phyloP scores from a whole-genome alignment of 225 moss, liverwort and hornwort genomes.

The Bryoerythrophyllum caledonicum region DNA sequence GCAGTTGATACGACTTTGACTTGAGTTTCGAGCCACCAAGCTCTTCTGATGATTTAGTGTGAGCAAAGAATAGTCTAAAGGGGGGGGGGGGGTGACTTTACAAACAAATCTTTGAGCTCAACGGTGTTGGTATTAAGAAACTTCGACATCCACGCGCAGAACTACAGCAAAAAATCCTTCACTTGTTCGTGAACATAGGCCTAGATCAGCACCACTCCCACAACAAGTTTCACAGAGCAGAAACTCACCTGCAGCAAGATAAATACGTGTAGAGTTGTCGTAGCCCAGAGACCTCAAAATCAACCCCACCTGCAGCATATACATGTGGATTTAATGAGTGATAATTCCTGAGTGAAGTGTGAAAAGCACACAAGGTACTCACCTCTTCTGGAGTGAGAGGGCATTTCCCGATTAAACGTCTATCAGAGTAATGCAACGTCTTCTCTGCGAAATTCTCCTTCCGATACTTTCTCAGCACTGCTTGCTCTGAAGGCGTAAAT shows the following conservation, averaged over 20 bases:
- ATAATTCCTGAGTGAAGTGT: too few species aligned
- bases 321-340: conserved; percentile 16
- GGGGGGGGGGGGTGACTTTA: too few species aligned
- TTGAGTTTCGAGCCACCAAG: too few species aligned
- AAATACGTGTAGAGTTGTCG: conserved; percentile 76
- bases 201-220: not conserved
- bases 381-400: conserved; percentile 88
- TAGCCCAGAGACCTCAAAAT: conserved; percentile 85
- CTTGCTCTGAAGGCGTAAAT: conserved; percentile 64
- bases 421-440: conserved; percentile 48
- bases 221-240: not conserved
- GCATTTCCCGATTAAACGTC: conserved; percentile 73
- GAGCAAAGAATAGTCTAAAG: too few species aligned
- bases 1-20: too few species aligned
- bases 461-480: conserved; percentile 56
- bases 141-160: not conserved
- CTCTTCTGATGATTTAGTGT: too few species aligned
- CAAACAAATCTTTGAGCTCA: not conserved
- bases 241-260: conserved; percentile 68
- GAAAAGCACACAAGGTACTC: conserved; percentile 16
- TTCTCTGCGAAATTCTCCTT: conserved; percentile 74
- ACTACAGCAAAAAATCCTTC: too few species aligned
- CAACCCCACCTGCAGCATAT: conserved; percentile 65
- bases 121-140: not conserved
- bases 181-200: not conserved